phyloP scores from a whole-genome alignment of 2,329 filamentous ascomycete genomes.

The Claviceps capensis region DNA sequence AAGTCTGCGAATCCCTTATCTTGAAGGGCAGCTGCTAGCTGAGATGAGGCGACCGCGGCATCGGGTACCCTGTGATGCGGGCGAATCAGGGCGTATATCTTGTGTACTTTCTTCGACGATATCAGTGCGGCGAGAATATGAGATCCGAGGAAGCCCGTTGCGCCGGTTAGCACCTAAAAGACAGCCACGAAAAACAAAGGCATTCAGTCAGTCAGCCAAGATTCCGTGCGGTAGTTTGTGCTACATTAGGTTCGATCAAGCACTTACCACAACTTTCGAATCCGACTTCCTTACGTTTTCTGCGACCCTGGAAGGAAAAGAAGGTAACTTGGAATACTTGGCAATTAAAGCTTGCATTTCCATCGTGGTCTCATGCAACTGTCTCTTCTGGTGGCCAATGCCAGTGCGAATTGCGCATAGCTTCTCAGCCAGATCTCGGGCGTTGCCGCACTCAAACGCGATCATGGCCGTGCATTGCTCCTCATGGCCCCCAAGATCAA shows the following conservation, averaged over 20 bases:
- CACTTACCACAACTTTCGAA: not conserved
- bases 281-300: not conserved
- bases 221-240: not conserved
- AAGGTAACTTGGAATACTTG: not conserved
- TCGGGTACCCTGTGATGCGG: conserved; percentile 13
- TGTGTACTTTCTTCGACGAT: conserved; percentile 37
- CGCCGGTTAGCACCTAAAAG: conserved; percentile 35
- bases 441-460: conserved; percentile 42
- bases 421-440: conserved; percentile 15
- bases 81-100: conserved; percentile 39
- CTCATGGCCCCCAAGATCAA: conserved; percentile 31
- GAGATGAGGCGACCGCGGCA: not conserved
- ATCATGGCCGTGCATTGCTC: conserved; percentile 36
- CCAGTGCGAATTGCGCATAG: not conserved
- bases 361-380: no score
- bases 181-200: not conserved
- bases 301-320: not conserved
- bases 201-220: not conserved
- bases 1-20: conserved; percentile 19
- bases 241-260: not conserved
- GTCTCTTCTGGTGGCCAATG: not conserved
- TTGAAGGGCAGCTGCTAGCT: not conserved
- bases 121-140: conserved; percentile 47
- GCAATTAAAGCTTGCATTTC: not conserved
- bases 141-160: conserved; percentile 50